phyloP scores from a whole-genome alignment of 345 rosid species.

The Balakata baccata region DNA sequence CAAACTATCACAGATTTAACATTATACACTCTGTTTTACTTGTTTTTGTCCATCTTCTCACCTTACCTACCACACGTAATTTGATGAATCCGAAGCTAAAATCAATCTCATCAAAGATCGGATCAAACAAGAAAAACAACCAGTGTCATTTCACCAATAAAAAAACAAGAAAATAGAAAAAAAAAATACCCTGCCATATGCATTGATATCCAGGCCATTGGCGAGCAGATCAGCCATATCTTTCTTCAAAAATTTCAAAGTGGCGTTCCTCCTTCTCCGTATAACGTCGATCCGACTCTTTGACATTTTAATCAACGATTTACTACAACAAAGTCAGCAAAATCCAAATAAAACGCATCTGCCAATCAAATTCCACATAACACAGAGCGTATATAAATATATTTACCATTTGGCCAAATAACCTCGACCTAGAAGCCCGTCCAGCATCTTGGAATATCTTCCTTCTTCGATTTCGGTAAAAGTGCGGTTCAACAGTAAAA shows the following conservation, averaged over 20 bases:
- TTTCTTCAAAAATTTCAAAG: constrained; percentile 74
- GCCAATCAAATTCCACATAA: background rate
- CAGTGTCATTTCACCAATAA: background rate
- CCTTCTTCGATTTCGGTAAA: background rate
- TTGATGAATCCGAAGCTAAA: background rate
- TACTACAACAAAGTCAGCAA: constrained; percentile 39
- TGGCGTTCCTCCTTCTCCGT: constrained; percentile 77
- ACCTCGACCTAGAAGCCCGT: constrained; percentile 82
- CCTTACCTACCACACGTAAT: background rate
- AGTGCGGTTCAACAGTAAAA: constrained; percentile 4
- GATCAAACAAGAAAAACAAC: constrained; percentile 8
- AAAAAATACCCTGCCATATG: constrained; percentile 62
- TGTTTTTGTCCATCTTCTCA: background rate
- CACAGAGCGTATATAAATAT: background rate
- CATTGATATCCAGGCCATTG: constrained; percentile 79
- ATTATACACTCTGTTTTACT: background rate
- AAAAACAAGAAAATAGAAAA: background rate
- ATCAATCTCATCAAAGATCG: background rate
- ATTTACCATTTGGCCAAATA: constrained; percentile 67
- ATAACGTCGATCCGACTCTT: constrained; percentile 86
- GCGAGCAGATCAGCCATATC: constrained; percentile 87
- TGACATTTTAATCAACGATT: constrained; percentile 68
- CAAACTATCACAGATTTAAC: background rate
- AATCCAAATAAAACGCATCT: constrained; percentile 8
- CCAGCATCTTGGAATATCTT: constrained; percentile 58